These are phyloP conservation scores for Trichoderma reesei DNA, from an alignment of 495 filamentous ascomycete species.

Conservation along the genomic window DNA sequence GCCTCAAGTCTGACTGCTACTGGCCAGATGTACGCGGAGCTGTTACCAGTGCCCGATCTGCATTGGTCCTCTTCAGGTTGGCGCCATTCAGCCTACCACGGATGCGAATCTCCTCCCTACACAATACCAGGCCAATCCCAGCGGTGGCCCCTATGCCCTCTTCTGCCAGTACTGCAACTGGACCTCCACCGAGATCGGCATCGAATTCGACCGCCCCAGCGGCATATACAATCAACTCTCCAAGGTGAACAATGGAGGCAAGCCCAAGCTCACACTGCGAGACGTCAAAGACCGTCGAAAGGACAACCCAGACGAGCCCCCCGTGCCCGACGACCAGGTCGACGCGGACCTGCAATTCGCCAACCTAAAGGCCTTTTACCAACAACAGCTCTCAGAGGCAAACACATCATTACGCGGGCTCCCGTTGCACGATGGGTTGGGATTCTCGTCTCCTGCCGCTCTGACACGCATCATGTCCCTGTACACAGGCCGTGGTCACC, in stretches of 20 bases:
- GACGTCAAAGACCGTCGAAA: slow-evolving; percentile 36
- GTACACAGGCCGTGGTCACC: slow-evolving; percentile 44
- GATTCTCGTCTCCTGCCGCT: slow-evolving; percentile 68
- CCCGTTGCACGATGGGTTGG: slow-evolving; percentile 43
- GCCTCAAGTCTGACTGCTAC: slow-evolving; percentile 6
- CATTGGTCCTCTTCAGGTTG: slow-evolving; percentile 67
- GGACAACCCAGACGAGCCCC: slow-evolving; percentile 18
- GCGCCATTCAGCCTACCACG: slow-evolving; percentile 46
- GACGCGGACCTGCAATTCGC: slow-evolving; percentile 41
- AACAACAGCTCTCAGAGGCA: slow-evolving; percentile 53
- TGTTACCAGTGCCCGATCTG: slow-evolving; percentile 93
- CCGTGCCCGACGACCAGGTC: slow-evolving; percentile 13
- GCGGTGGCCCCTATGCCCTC: slow-evolving; percentile 62
- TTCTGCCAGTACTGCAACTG: slow-evolving; percentile 84
- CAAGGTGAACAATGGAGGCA: slow-evolving; percentile 46
- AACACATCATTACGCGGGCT: slow-evolving; percentile 39
- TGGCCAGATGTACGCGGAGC: slow-evolving; percentile 72
- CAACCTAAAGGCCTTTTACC: slow-evolving; percentile 61
- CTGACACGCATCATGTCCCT: slow-evolving; percentile 84
- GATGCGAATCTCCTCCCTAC: slow-evolving; percentile 32
- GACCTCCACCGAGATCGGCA: slow-evolving; percentile 79
- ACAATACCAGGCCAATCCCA: slow-evolving; percentile 22
- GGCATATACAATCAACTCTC: slow-evolving; percentile 74
- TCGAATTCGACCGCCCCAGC: slow-evolving; percentile 80
- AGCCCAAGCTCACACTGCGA: slow-evolving; percentile 27